Evolutionary conservation across 306 rosid genomes (phyloP).

Genomic region (Pyrus bretschneideri): DNA sequence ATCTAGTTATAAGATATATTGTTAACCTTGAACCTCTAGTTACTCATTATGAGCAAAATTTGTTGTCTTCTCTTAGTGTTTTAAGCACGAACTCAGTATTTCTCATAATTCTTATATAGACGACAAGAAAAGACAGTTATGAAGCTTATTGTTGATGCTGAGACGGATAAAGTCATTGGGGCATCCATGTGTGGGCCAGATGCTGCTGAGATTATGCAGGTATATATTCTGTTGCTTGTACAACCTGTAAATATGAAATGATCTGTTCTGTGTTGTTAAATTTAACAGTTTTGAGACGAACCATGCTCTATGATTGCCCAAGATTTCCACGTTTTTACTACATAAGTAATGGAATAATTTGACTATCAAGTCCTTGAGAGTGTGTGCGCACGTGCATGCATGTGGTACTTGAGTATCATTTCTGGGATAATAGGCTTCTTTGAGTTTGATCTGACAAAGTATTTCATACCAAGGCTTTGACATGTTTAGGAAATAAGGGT

Average conservation of each 20-base stretch:
- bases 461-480: background rate
- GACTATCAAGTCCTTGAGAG: background rate
- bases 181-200: slow-evolving; percentile 97
- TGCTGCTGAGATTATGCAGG: slow-evolving; percentile 95
- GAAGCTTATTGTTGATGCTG: slow-evolving; percentile 90
- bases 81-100: background rate
- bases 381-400: fast-evolving
- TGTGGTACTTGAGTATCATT: background rate
- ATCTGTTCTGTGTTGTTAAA: background rate
- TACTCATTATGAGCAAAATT: background rate
- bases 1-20: background rate
- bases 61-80: background rate
- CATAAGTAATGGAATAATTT: background rate
- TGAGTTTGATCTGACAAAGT: background rate
- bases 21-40: background rate
- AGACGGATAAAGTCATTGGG: slow-evolving; percentile 80
- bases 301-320: background rate
- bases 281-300: background rate
- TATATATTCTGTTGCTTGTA: slow-evolving; percentile 9
- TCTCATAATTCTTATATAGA: slow-evolving; percentile 32
- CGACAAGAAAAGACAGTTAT: slow-evolving; percentile 92
- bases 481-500: background rate
- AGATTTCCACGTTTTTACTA: background rate
- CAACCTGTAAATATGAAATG: background rate
- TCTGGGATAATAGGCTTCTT: background rate